A percentile compares a stretch with the other conserved stretches of the same genome.
phyloP scores from a whole-genome alignment of 805 yeast genomes.

The Metschnikowia noctiluminum region DNA sequence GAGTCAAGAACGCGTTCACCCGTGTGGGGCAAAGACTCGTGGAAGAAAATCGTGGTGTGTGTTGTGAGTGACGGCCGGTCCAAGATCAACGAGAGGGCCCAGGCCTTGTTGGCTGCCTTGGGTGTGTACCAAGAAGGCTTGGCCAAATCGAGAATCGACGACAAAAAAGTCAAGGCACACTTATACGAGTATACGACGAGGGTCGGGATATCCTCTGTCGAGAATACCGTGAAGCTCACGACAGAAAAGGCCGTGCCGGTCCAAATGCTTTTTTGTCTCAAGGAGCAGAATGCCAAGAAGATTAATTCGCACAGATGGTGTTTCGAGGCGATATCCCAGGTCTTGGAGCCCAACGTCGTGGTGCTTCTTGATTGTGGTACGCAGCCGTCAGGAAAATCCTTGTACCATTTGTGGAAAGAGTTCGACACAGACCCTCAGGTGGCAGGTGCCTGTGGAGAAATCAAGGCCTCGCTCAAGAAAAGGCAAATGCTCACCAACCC shows the following conservation, averaged over 20 bases:
- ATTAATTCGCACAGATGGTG: conserved; percentile 70
- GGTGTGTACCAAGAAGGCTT: conserved; percentile 67
- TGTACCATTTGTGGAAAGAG: conserved; percentile 60
- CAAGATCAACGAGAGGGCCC: conserved; percentile 59
- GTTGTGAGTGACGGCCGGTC: conserved; percentile 64
- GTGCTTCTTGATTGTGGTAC: conserved; percentile 64
- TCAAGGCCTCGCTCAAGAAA: conserved; percentile 52
- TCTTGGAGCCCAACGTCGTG: conserved; percentile 55
- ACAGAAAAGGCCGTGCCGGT: conserved; percentile 58
- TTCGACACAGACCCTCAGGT: conserved; percentile 55
- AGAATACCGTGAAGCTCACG: conserved; percentile 50
- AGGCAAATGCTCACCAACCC: conserved; percentile 53
- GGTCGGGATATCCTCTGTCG: conserved; percentile 48
- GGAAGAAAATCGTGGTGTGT: conserved; percentile 63
- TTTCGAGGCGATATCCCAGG: conserved; percentile 59
- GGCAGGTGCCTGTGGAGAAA: conserved; percentile 74
- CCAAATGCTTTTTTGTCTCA: conserved; percentile 57
- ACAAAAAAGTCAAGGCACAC: conserved; percentile 59
- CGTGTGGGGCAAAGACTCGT: conserved; percentile 47
- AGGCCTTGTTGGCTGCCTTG: conserved; percentile 60
- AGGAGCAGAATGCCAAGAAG: conserved; percentile 61
- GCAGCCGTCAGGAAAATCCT: conserved; percentile 54
- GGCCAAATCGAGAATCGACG: conserved; percentile 58
- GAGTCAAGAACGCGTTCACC: conserved; percentile 44
- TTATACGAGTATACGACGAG: conserved; percentile 65